Conservation (phyloP, 805 yeast species). For the Hanseniaspora lachancei region DNA sequence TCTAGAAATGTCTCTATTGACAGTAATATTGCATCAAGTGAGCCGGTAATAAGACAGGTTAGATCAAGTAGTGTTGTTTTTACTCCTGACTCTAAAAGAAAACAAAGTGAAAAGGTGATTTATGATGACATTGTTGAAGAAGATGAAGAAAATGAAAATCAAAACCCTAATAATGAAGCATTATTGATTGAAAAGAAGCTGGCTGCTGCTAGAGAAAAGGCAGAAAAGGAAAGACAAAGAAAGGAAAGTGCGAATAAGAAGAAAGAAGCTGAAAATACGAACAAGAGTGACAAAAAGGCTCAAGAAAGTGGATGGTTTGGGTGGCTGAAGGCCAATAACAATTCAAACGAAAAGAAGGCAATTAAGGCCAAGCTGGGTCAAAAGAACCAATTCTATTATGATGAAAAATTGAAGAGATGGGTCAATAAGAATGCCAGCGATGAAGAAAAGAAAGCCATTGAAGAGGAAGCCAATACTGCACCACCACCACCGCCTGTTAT, state of each 20-base stretch:
- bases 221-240: conserved; percentile 17
- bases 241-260: conserved; percentile 14
- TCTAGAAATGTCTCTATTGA: conserved; percentile 13
- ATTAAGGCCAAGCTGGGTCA: conserved; percentile 79
- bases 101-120: conserved; percentile 5
- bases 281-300: conserved; percentile 16
- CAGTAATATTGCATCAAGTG: conserved; percentile 17
- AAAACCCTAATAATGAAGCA: conserved; percentile 13
- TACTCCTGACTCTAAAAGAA: conserved; percentile 11
- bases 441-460: conserved; percentile 45
- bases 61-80: conserved; percentile 12
- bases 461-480: conserved; percentile 63
- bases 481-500: conserved; percentile 39
- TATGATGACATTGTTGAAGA: conserved; percentile 21
- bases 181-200: conserved; percentile 17
- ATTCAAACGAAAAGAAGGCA: conserved; percentile 58
- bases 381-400: conserved; percentile 58
- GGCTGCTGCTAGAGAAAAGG: conserved; percentile 20
- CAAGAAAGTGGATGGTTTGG: conserved; percentile 36
- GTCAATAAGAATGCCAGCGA: conserved; percentile 54
- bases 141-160: conserved; percentile 21
- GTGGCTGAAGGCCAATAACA: conserved; percentile 41
- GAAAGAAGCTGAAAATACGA: conserved; percentile 18
- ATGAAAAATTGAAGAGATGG: conserved; percentile 79
- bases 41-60: conserved; percentile 23